Conservation (phyloP, 2,329 filamentous ascomycete genomes). For the Colletotrichum liaoningense region DNA sequence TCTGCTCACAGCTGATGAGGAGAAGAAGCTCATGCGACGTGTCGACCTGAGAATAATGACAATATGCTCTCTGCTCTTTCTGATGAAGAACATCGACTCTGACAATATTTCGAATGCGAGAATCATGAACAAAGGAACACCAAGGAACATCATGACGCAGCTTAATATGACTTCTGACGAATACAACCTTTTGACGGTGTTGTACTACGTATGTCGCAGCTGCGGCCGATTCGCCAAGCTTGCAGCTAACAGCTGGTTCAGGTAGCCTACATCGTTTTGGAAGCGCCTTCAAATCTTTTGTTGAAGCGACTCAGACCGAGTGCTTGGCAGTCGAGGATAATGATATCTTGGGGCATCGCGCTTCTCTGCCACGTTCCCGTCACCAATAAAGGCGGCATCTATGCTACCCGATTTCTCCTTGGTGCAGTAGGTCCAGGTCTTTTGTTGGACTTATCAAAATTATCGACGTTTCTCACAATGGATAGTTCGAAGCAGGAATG, state of each 20-base stretch:
- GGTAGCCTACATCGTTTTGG: conserved; percentile 52
- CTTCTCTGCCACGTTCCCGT: conserved; percentile 49
- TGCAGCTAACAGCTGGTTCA: conserved; percentile 24
- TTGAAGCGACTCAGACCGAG: conserved; percentile 52
- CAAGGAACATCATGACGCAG: conserved; percentile 54
- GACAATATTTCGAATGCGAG: conserved; percentile 52
- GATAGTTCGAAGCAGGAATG: conserved; percentile 51
- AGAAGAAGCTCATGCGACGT: conserved; percentile 40
- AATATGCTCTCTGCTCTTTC: conserved; percentile 51
- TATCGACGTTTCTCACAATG: too few species aligned
- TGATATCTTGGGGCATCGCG: conserved; percentile 52
- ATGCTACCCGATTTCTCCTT: conserved; percentile 50
- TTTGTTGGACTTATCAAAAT: conserved; percentile 36
- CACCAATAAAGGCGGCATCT: conserved; percentile 50
- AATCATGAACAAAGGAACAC: conserved; percentile 55
- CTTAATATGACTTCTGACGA: conserved; percentile 52
- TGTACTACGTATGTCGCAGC: conserved; percentile 50
- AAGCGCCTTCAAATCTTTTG: conserved; percentile 53
- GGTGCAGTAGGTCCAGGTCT: conserved; percentile 45
- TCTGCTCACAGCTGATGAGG: conserved; percentile 40
- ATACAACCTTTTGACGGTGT: conserved; percentile 51
- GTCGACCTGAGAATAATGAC: conserved; percentile 42
- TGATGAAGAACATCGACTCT: conserved; percentile 53
- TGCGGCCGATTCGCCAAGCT: not conserved
- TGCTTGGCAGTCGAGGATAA: conserved; percentile 54